phyloP scores from a whole-genome alignment of 768 basidiomycete species.

The Mrakia frigida region DNA sequence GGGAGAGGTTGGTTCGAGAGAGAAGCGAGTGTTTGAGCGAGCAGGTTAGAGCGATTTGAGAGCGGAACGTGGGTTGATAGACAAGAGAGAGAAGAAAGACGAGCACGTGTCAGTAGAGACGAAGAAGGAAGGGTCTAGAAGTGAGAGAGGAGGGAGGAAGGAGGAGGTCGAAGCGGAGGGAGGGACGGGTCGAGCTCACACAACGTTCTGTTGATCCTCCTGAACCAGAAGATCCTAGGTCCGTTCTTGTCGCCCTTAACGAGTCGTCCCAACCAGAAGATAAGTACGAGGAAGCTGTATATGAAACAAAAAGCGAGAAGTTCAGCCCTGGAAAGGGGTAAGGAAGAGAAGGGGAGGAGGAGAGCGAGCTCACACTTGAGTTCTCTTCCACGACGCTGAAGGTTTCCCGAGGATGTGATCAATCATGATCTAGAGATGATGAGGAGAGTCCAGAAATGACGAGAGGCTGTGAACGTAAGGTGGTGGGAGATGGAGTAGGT shows the following conservation, averaged over 20 bases:
- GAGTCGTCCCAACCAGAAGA: slow-evolving; percentile 88
- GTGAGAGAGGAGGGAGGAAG: neutral
- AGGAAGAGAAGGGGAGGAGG: neutral
- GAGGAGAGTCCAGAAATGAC: neutral
- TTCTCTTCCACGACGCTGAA: slow-evolving; percentile 80
- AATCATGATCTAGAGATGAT: slow-evolving; percentile 57
- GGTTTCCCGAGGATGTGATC: slow-evolving; percentile 87
- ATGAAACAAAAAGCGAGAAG: neutral
- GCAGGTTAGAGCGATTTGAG: no score
- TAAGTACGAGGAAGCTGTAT: slow-evolving; percentile 62
- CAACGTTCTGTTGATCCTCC: slow-evolving; percentile 55
- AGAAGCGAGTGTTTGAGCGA: neutral
- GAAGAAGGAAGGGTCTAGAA: no score
- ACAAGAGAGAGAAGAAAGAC: neutral
- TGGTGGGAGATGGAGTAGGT: neutral
- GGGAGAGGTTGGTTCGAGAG: neutral
- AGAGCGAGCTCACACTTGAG: slow-evolving; percentile 57
- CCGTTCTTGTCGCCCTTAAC: slow-evolving; percentile 58
- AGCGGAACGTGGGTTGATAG: neutral
- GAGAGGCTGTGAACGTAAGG: neutral
- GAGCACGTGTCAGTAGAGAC: no score
- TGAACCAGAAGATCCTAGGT: slow-evolving; percentile 64
- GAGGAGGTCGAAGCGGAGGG: neutral
- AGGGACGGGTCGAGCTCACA: slow-evolving; percentile 48
- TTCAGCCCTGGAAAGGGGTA: neutral